Conservation (phyloP, 2,329 filamentous ascomycete genomes). For the Sarocladium kiliense region DNA sequence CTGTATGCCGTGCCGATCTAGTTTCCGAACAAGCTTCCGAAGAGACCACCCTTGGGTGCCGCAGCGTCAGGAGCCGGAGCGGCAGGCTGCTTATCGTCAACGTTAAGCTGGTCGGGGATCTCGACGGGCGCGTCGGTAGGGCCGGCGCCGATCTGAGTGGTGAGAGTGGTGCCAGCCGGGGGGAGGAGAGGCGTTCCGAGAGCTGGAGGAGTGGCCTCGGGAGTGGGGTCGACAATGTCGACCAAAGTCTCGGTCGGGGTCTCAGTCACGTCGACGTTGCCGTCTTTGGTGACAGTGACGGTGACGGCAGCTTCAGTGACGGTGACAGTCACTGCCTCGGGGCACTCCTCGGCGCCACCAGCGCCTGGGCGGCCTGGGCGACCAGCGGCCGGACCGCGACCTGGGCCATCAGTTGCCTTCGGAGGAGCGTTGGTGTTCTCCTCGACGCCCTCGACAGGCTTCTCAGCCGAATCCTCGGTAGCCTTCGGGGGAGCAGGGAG, state of each 20-base stretch:
- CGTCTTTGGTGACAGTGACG: background rate
- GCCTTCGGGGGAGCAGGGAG: background rate
- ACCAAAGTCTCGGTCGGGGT: no score
- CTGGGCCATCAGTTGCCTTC: background rate
- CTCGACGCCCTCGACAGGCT: no score
- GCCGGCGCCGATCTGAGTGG: background rate
- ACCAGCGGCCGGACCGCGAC: background rate
- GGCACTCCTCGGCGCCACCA: background rate
- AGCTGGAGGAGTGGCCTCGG: background rate
- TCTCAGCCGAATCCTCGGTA: background rate
- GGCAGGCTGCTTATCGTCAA: background rate
- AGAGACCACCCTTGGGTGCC: background rate
- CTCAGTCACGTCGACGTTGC: background rate
- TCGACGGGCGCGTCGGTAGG: background rate
- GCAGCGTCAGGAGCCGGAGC: no score
- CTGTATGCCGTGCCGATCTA: background rate
- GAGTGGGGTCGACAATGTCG: background rate
- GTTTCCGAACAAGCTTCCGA: background rate
- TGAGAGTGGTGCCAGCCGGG: background rate
- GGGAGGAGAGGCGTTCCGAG: background rate
- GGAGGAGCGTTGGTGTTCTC: no score
- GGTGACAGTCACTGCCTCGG: constrained; percentile 4
- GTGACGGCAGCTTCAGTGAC: constrained; percentile 1
- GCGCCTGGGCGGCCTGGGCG: background rate
- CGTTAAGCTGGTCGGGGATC: background rate